Conservation (phyloP, 2,329 filamentous ascomycete species). For the Cylindrodendrum hubeiense region DNA sequence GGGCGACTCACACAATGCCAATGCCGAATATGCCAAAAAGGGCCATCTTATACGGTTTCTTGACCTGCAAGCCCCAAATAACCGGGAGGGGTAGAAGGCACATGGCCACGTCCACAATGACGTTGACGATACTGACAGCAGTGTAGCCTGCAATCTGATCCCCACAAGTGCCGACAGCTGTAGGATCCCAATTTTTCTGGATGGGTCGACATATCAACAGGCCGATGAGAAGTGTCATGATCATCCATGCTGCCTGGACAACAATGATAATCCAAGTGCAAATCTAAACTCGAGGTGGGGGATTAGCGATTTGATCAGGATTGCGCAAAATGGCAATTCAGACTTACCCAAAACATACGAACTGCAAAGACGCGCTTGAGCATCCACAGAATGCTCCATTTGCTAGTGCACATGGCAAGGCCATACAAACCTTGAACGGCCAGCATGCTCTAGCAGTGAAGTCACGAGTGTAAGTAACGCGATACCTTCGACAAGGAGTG, state of each 20-base stretch:
- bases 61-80: constrained; percentile 52
- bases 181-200: constrained; percentile 43
- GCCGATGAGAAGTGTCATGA: constrained; percentile 42
- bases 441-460: constrained; percentile 22
- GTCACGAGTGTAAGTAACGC: neutral
- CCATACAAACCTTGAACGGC: constrained; percentile 30
- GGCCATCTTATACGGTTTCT: constrained; percentile 46
- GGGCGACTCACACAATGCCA: constrained; percentile 41
- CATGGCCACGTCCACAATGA: constrained; percentile 54
- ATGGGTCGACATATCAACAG: constrained; percentile 45
- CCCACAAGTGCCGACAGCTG: constrained; percentile 50
- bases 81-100: constrained; percentile 54
- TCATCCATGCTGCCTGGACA: constrained; percentile 47
- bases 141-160: constrained; percentile 53
- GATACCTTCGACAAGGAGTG: neutral
- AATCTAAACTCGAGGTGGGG: constrained; percentile 24
- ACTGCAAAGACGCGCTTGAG: constrained; percentile 30
- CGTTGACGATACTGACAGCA: constrained; percentile 55
- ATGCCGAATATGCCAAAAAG: constrained; percentile 47
- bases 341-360: constrained; percentile 23
- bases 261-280: constrained; percentile 47
- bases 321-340: neutral
- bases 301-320: neutral
- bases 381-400: constrained; percentile 36
- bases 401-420: constrained; percentile 30